phyloP scores from a whole-genome alignment of 2,329 filamentous ascomycete genomes.

The Plectosphaerella sp. region DNA sequence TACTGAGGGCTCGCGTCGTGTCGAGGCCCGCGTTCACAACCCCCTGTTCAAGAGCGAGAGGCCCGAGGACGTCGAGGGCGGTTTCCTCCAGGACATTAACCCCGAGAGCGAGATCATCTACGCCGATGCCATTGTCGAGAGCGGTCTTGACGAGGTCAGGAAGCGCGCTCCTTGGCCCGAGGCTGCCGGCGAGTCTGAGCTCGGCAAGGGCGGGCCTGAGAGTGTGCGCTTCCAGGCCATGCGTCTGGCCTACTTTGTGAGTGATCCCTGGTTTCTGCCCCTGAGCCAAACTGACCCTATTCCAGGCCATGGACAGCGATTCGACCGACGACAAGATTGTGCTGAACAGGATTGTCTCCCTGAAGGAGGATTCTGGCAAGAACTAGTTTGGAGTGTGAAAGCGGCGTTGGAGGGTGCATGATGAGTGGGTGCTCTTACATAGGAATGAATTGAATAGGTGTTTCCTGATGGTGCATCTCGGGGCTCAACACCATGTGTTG shows the following conservation, averaged over 20 bases:
- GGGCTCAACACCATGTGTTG: background rate
- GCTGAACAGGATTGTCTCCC: conserved; percentile 83
- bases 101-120: conserved; percentile 80
- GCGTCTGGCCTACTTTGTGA: conserved; percentile 78
- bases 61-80: conserved; percentile 70
- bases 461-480: background rate
- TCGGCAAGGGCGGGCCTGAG: conserved; percentile 60
- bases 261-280: conserved; percentile 15
- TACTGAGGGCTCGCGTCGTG: conserved; percentile 59
- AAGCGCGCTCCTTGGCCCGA: conserved; percentile 76
- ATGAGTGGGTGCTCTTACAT: conserved; percentile 7
- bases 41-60: conserved; percentile 83
- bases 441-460: background rate
- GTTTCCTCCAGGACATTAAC: conserved; percentile 81
- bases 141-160: conserved; percentile 74
- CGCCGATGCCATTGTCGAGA: conserved; percentile 73
- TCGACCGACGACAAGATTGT: conserved; percentile 76
- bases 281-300: background rate
- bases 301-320: conserved; percentile 68
- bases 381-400: background rate
- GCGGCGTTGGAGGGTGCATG: background rate
- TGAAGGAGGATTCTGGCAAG: conserved; percentile 85
- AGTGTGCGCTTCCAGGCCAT: conserved; percentile 87
- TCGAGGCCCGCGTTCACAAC: conserved; percentile 76
- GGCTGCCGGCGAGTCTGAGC: conserved; percentile 64